A percentile compares a stretch with the other conserved stretches of the same genome.
These are phyloP conservation scores for Candida ficus DNA, from an alignment of 805 yeast genomes.

Conservation along the genomic window DNA sequence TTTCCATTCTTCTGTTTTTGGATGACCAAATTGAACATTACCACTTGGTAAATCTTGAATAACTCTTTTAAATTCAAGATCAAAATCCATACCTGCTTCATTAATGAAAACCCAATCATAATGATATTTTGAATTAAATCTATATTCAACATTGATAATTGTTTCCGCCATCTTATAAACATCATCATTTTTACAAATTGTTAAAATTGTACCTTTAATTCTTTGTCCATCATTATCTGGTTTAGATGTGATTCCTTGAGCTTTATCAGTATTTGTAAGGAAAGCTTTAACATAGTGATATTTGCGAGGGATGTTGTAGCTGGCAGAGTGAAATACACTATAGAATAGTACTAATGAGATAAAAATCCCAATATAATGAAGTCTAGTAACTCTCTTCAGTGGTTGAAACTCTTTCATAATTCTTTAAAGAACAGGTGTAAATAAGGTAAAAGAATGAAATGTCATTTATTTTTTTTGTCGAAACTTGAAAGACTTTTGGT, in stretches of 20 bases:
- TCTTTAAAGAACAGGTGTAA: too few species aligned
- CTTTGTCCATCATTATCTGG: not conserved
- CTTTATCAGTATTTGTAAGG: not conserved
- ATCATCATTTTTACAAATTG: constrained; percentile 60
- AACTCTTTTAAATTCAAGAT: not conserved
- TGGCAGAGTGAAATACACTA: too few species aligned
- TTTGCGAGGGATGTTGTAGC: too few species aligned
- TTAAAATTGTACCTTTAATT: constrained; percentile 37
- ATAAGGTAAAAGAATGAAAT: too few species aligned
- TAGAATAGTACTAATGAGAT: too few species aligned
- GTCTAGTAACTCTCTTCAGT: too few species aligned
- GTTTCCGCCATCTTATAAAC: constrained; percentile 45
- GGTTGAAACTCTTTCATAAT: too few species aligned
- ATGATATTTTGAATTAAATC: constrained; percentile 48
- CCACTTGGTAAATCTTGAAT: not conserved
- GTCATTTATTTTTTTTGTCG: too few species aligned
- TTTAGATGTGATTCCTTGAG: not conserved
- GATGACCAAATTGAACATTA: not conserved
- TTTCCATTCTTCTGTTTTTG: not conserved
- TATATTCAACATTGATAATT: constrained; percentile 35
- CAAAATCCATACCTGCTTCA: constrained; percentile 48
- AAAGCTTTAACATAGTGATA: too few species aligned
- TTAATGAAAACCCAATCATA: constrained; percentile 94
- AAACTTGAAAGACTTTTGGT: too few species aligned
- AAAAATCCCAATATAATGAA: too few species aligned